Conservation (phyloP, 2,329 filamentous ascomycete species). For the Phialophora macrospora region DNA sequence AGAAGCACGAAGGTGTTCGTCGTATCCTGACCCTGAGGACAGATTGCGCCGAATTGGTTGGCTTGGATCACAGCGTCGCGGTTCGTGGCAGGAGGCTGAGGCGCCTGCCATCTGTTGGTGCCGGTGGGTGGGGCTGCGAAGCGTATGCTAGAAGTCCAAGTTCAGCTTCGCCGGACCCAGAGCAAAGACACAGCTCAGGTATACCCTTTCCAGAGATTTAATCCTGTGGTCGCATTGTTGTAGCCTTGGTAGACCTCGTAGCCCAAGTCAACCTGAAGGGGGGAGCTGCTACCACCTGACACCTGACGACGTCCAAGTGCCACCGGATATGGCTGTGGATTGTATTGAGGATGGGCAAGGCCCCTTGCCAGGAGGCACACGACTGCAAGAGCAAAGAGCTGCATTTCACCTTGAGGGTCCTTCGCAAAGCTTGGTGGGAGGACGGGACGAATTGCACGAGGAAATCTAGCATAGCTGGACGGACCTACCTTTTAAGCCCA, state of each 20-base stretch:
- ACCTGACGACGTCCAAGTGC: conserved; percentile 21
- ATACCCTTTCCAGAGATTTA: conserved; percentile 57
- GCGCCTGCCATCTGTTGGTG: conserved; percentile 45
- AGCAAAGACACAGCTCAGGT: conserved; percentile 24
- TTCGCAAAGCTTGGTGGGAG: neutral
- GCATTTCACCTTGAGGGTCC: neutral
- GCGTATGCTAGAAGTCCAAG: conserved; percentile 41
- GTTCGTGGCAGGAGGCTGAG: conserved; percentile 40
- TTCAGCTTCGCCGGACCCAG: conserved; percentile 29
- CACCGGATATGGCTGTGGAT: conserved; percentile 20
- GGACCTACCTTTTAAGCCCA: neutral
- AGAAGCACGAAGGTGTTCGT: conserved; percentile 26
- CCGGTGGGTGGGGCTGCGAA: conserved; percentile 46
- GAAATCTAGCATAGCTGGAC: neutral
- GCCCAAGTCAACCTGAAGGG: conserved; percentile 50
- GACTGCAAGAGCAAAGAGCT: conserved; percentile 1
- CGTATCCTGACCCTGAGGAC: conserved; percentile 43
- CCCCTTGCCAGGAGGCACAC: conserved; percentile 4
- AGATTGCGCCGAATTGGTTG: conserved; percentile 41
- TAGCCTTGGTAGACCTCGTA: conserved; percentile 55
- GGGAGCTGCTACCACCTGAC: conserved; percentile 18
- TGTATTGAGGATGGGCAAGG: conserved; percentile 15
- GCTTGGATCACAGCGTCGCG: conserved; percentile 39
- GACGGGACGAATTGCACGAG: neutral
- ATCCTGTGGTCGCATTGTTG: conserved; percentile 45